Percentiles rank a stretch among this genome's conserved stretches.
Evolutionary conservation across 2,329 filamentous ascomycete species (phyloP).

Genomic region (Nemania sp.): DNA sequence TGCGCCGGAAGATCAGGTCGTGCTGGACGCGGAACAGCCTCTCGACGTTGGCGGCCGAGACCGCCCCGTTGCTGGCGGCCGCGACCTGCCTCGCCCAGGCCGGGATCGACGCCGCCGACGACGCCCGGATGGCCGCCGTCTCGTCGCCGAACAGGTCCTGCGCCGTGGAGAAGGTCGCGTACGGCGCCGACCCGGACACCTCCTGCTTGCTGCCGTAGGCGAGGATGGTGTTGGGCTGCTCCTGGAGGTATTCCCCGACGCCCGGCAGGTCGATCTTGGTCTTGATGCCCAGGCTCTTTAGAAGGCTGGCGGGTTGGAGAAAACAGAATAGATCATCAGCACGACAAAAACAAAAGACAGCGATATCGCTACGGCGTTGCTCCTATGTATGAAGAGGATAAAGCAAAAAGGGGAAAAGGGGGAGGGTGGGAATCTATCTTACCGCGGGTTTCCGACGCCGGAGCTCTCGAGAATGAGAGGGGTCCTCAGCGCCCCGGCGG

Average conservation of each 20-base stretch:
- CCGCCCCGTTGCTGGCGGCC: constrained; percentile 34
- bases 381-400: no score
- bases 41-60: constrained; percentile 43
- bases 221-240: constrained; percentile 49
- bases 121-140: constrained; percentile 31
- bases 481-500: constrained; percentile 54
- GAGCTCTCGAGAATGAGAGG: constrained; percentile 58
- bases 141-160: constrained; percentile 43
- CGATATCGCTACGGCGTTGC: no score
- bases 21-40: constrained; percentile 50
- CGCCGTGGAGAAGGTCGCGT: constrained; percentile 43
- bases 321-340: no score
- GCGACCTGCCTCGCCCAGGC: constrained; percentile 41
- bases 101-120: constrained; percentile 35
- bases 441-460: constrained; percentile 52
- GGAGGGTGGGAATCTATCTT: no score
- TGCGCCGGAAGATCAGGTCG: constrained; percentile 51
- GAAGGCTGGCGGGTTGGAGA: constrained; percentile 38
- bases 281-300: constrained; percentile 49
- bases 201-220: constrained; percentile 33
- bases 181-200: constrained; percentile 33
- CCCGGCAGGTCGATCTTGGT: constrained; percentile 51
- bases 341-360: no score
- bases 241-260: constrained; percentile 58
- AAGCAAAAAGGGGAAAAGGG: no score